Evolutionary conservation across 306 rosid species (phyloP).

Genomic region (Sphenostylis stenocarpa): DNA sequence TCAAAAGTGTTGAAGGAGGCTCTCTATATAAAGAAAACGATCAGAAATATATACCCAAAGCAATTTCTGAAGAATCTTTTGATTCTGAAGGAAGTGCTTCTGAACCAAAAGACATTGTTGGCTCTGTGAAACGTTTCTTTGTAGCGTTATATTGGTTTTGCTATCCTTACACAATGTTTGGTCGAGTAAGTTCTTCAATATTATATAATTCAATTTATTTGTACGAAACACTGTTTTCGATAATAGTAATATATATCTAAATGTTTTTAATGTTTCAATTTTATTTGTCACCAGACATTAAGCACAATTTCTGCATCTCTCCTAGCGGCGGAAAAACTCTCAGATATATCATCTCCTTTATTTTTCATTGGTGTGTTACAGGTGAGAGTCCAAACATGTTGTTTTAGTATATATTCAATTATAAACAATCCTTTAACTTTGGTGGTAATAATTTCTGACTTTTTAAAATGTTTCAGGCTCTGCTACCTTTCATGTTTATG

Average conservation of each 20-base stretch:
- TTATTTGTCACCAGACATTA: not conserved
- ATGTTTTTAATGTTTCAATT: not conserved
- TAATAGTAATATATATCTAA: not conserved
- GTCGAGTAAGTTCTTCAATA: slow-evolving; percentile 52
- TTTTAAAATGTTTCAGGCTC: slow-evolving; percentile 57
- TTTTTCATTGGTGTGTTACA: slow-evolving; percentile 24
- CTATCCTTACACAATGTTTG: slow-evolving; percentile 74
- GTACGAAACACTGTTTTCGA: not conserved
- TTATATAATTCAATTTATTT: not conserved
- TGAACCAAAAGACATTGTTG: slow-evolving; percentile 38
- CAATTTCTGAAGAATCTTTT: slow-evolving; percentile 49
- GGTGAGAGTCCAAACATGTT: not conserved
- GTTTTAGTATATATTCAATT: not conserved
- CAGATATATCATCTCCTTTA: not conserved
- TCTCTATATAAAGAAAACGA: not conserved
- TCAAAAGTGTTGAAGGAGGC: not conserved
- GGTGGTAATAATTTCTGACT: not conserved
- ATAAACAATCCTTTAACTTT: slow-evolving; percentile 1
- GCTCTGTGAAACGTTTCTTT: slow-evolving; percentile 6
- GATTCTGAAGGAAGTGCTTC: slow-evolving; percentile 48
- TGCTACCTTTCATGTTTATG: slow-evolving; percentile 66
- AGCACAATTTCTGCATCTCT: not conserved
- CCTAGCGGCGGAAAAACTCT: not conserved
- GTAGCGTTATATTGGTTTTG: slow-evolving; percentile 51
- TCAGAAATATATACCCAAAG: slow-evolving; percentile 14